Evolutionary conservation across 225 moss, liverwort and hornwort species (phyloP), one percentile per base, ranked within the genome.

Genomic region (Physcomitrellopsis africana): DNA sequence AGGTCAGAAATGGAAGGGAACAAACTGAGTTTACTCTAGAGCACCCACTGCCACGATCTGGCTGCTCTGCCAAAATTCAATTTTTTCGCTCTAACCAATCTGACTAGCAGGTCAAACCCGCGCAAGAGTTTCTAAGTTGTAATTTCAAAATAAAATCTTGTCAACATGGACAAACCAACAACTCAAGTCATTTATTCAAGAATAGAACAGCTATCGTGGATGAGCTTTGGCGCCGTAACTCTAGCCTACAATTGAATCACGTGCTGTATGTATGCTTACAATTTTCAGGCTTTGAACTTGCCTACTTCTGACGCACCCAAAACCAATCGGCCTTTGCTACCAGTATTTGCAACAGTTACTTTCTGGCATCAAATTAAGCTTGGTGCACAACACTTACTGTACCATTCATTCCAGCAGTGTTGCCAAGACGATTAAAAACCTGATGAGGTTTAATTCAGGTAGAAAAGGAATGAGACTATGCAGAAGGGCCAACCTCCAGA

Each of bases 241-340:
- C 72, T 73, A 73, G 32, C 46, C 64, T 72, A 80, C 65, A 80
- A 74, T 79, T 78, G 69, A 64, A 83, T 68, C 68, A 73, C 79
- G 47, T 73, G 72, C 80, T 77, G 74, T 80, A 70, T 77, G 80
- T 72, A 78, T 78, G 80, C 82, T 86, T 83, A 83, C 80, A 86
- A 86, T 77, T 78, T 81, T 76, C 75, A 83, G 83, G 83, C 80
- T 77, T 76, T 78, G 72, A 77, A 77, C 77, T 83, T 63, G 78
- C 83, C 83, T 83, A 64, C 71, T 86, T 75, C 63, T 75, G 82
- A 86, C 82, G 79, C 42, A 72, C 72, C 82, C 77, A 80, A 80
- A 83, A 77, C 77, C 80, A 83, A 86, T 60, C 77, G 77, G 68
- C 77, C 80, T 63, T 73, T 74, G 64, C 71, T 71, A 54, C 63